Conservation (phyloP, 345 rosid species). For the Carallia pectinifolia region DNA sequence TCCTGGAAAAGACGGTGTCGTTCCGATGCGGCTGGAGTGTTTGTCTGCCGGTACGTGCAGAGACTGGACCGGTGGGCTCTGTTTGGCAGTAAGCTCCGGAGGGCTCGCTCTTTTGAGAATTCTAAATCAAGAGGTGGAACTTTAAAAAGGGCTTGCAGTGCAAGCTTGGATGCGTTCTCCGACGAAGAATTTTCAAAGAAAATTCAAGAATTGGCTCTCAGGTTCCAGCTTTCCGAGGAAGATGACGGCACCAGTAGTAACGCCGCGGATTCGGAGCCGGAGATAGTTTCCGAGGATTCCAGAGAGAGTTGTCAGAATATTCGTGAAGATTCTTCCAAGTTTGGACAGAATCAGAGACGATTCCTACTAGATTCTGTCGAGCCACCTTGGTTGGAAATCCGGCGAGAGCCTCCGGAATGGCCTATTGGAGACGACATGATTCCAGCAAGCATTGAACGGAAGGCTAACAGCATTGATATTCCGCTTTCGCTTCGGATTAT, state of each 20-base stretch:
- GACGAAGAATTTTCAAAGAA: conserved; percentile 74
- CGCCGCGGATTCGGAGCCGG: conserved; percentile 17
- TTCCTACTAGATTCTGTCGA: conserved; percentile 21
- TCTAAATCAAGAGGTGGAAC: conserved; percentile 28
- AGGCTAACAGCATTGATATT: conserved; percentile 74
- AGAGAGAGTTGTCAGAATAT: conserved; percentile 7
- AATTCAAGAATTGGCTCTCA: conserved; percentile 55
- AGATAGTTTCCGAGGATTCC: conserved; percentile 12
- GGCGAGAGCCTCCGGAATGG: conserved; percentile 33
- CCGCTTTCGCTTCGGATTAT: conserved; percentile 80
- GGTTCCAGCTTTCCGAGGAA: conserved; percentile 46
- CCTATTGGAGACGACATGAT: conserved; percentile 24
- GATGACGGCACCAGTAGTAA: conserved; percentile 7
- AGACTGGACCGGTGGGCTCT: conserved; percentile 50
- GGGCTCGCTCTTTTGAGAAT: conserved; percentile 47
- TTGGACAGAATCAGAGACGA: neutral
- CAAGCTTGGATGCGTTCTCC: conserved; percentile 52
- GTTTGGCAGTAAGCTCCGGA: conserved; percentile 36
- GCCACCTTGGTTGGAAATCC: conserved; percentile 33
- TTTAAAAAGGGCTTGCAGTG: conserved; percentile 52
- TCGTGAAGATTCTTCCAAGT: neutral
- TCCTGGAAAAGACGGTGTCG: conserved; percentile 43
- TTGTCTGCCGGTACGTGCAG: conserved; percentile 32
- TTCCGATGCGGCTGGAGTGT: conserved; percentile 18
- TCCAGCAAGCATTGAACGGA: conserved; percentile 66